Evolutionary conservation across 139 green algal genomes (phyloP), one percentile per base, ranked within the genome.

Genomic region (Coccomyxa sp.): DNA sequence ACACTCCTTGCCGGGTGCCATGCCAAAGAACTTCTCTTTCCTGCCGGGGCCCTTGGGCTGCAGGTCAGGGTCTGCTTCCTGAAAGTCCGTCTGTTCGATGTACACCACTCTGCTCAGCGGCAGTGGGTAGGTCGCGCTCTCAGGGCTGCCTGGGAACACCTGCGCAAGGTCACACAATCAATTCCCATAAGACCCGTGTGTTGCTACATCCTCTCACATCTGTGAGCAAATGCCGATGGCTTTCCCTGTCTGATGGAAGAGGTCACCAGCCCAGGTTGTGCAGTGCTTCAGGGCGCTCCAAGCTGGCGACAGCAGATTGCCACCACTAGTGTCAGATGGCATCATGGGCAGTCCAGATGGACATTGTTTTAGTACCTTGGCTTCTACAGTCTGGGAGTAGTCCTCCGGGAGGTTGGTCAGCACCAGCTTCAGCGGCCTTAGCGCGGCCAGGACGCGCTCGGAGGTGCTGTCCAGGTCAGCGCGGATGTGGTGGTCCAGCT

Each of bases 21-120:
- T 89, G 8, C 95, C 97, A 80, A 97, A 99, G 84, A 97, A 99
- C 72, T 92, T 90, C 79, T 97, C 96, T n/a, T n/a, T n/a, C n/a
- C n/a, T n/a, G n/a, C n/a, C n/a, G n/a, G n/a, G n/a, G n/a, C n/a
- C n/a, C n/a, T n/a, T n/a, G n/a, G n/a, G n/a, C n/a, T n/a, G n/a
- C n/a, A n/a, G n/a, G n/a, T n/a, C n/a, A 37, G 81, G 82, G 81
- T 99, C 96, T 27, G 85, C 71, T 82, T 97, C 82, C 78, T 88
- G 85, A 89, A 99, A 99, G 88, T 99, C 97, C 0, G 89, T 94
- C 0, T 81, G 75, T 86, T 99, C 97, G 18, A 99, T 97, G 87
- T 98, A 99, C 37, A 99, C 87, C 16, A 95, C 87, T 7, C 89
- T 85, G 5, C 85, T 93, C 81, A 98, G 93, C 10, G 92, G 92